A percentile compares a stretch with the other conserved stretches of the same genome.
phyloP scores from a whole-genome alignment of 441 rosid genomes.

The Syzygium syzygioides region DNA sequence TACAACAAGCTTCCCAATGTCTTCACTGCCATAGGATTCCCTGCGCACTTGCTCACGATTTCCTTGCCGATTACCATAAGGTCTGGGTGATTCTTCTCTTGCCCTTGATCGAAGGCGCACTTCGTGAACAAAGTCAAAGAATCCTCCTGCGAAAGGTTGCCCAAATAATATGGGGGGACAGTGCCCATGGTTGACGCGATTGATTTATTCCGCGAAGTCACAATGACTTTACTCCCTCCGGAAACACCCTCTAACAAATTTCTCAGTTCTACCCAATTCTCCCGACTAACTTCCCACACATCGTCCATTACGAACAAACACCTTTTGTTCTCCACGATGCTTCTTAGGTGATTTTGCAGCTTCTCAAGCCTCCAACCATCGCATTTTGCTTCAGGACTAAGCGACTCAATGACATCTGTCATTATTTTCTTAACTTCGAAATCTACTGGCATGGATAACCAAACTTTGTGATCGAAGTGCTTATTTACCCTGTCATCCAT shows the following conservation, averaged over 20 bases:
- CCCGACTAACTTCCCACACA: conserved; percentile 8
- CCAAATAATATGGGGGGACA: not conserved
- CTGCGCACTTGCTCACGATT: conserved; percentile 9
- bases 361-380: not conserved
- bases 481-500: not conserved
- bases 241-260: conserved; percentile 9
- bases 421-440: conserved; percentile 5
- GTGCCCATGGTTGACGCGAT: not conserved
- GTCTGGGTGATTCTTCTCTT: not conserved
- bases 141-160: not conserved
- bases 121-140: not conserved
- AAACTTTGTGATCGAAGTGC: conserved; percentile 15
- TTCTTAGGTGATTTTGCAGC: not conserved
- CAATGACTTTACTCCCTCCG: conserved; percentile 14
- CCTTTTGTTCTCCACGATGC: not conserved
- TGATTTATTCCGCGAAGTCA: conserved; percentile 9
- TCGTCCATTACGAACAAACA: conserved; percentile 20
- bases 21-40: conserved; percentile 20
- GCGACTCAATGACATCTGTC: not conserved
- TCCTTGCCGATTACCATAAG: not conserved
- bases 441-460: conserved; percentile 13
- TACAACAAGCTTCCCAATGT: conserved; percentile 19
- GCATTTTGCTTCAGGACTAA: not conserved
- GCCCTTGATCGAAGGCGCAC: conserved; percentile 1
- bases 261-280: conserved; percentile 19